Percentiles rank a stretch among this genome's conserved stretches.
Evolutionary conservation across 1,284 basidiomycete species (phyloP).

Genomic region (Exobasidium cylindrosporum): DNA sequence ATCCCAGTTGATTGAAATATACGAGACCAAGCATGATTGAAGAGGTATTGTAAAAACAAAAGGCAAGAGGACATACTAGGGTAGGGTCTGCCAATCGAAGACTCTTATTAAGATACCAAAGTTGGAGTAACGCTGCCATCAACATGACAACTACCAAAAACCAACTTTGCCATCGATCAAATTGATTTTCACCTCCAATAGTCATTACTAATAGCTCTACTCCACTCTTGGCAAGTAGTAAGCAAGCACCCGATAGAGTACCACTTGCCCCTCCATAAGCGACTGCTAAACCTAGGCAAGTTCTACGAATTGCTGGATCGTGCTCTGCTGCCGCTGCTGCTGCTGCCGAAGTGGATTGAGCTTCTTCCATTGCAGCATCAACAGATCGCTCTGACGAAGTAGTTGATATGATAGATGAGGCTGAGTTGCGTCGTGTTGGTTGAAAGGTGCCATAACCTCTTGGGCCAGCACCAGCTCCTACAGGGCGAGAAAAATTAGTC

Average conservation of each 20-base stretch:
- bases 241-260: slow-evolving; percentile 87
- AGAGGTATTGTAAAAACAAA: slow-evolving; percentile 92
- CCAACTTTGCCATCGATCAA: slow-evolving; percentile 77
- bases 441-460: not conserved
- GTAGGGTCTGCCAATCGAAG: slow-evolving; percentile 72
- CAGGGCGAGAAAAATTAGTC: not conserved
- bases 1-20: slow-evolving; percentile 83
- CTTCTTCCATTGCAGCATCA: not conserved
- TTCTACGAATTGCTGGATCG: slow-evolving; percentile 42
- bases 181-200: slow-evolving; percentile 72
- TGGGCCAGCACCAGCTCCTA: not conserved
- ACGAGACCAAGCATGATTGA: slow-evolving; percentile 65
- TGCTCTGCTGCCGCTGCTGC: slow-evolving; percentile 3
- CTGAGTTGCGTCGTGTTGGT: not conserved
- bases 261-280: slow-evolving; percentile 87
- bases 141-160: slow-evolving; percentile 69
- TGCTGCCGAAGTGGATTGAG: slow-evolving; percentile 6
- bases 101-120: slow-evolving; percentile 90
- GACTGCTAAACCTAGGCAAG: slow-evolving; percentile 71
- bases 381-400: not conserved
- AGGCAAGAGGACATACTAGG: slow-evolving; percentile 86
- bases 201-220: slow-evolving; percentile 84
- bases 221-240: slow-evolving; percentile 89
- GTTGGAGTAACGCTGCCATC: slow-evolving; percentile 69
- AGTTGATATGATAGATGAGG: not conserved